These are phyloP conservation scores for Wickerhamiella pararugosa DNA, from an alignment of 1,139 yeast species.

Conservation along the genomic window DNA sequence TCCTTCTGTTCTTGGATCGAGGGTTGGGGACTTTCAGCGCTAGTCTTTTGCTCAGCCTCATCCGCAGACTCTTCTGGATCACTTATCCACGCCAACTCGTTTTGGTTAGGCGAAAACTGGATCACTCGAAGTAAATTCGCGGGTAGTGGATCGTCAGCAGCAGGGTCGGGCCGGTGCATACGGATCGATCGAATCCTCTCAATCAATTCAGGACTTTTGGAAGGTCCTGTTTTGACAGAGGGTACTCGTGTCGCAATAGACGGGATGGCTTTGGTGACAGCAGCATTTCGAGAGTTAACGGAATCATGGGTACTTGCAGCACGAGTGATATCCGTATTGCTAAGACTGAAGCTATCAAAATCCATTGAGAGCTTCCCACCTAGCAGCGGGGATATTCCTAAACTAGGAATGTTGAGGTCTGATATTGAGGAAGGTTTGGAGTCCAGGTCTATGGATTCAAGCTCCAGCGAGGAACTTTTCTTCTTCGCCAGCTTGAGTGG, in stretches of 20 bases:
- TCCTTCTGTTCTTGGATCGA: no score
- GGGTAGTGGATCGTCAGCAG: constrained; percentile 13
- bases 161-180: constrained; percentile 7
- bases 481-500: constrained; percentile 3
- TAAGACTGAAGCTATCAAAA: constrained; percentile 8
- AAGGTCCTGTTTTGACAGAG: constrained; percentile 9
- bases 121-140: constrained; percentile 14
- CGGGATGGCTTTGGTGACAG: constrained; percentile 11
- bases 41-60: neutral
- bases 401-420: constrained; percentile 4
- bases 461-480: neutral
- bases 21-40: no score
- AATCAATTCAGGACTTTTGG: constrained; percentile 11
- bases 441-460: neutral
- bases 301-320: constrained; percentile 6
- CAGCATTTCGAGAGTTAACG: constrained; percentile 11
- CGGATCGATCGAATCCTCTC: constrained; percentile 15
- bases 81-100: neutral
- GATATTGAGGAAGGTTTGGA: neutral
- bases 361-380: constrained; percentile 5
- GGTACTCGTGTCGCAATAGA: constrained; percentile 1
- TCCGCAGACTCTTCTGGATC: constrained; percentile 4
- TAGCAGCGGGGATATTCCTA: neutral
- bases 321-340: constrained; percentile 12
- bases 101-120: constrained; percentile 12